phyloP scores from a whole-genome alignment of 208 protist genomes.

The Acanthamoeba quina region DNA sequence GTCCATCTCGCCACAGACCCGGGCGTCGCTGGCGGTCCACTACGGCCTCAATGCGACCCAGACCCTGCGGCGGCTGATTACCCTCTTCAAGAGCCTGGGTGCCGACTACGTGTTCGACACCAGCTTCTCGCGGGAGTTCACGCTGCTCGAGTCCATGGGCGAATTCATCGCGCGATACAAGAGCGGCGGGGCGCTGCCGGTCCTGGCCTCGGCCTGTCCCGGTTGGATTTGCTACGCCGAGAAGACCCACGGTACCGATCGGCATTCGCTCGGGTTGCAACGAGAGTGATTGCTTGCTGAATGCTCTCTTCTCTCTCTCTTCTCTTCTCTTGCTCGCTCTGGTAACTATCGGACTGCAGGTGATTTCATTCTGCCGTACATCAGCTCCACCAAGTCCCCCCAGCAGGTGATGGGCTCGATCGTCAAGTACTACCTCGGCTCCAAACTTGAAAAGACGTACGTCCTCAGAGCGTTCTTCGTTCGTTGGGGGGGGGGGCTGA shows the following conservation, averaged over 20 bases:
- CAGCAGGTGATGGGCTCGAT: conserved; percentile 96
- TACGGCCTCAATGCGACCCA: conserved; percentile 82
- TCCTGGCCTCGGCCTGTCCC: conserved; percentile 96
- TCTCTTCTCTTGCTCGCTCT: neutral
- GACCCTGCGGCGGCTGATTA: conserved; percentile 86
- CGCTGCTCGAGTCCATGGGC: conserved; percentile 89
- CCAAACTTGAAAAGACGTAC: neutral
- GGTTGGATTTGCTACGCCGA: conserved; percentile 99
- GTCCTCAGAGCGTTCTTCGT: conserved; percentile 83
- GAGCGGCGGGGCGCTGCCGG: conserved; percentile 80
- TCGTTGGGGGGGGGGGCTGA: too few relatives aligned
- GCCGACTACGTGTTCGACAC: conserved; percentile 91
- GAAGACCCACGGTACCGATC: conserved; percentile 92
- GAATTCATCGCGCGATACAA: conserved; percentile 90
- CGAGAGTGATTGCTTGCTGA: neutral
- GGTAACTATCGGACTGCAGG: conserved; percentile 92
- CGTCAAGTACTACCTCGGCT: conserved; percentile 91
- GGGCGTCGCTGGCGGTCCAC: conserved; percentile 94
- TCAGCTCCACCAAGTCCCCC: conserved; percentile 96
- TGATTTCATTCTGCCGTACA: conserved; percentile 93
- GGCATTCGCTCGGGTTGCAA: neutral
- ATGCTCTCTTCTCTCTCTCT: neutral
- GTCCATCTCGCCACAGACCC: conserved; percentile 94
- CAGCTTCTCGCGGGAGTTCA: conserved; percentile 89
- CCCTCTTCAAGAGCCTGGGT: conserved; percentile 88